Percentiles rank a stretch among this genome's conserved stretches.
phyloP scores from a whole-genome alignment of 2,329 filamentous ascomycete genomes.

The Trichoderma pleuroti region DNA sequence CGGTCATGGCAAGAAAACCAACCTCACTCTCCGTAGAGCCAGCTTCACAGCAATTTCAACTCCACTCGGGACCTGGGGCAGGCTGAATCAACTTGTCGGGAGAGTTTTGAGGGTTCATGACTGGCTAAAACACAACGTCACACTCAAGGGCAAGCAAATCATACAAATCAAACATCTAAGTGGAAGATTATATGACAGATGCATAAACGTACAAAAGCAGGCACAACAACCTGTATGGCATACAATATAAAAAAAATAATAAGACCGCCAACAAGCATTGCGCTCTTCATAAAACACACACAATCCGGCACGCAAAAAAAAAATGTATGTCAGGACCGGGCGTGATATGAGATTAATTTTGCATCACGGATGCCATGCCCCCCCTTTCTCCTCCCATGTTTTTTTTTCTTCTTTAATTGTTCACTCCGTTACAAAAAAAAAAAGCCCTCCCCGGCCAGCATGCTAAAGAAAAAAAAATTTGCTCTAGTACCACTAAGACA shows the following conservation, averaged over 20 bases:
- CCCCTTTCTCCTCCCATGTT: neutral
- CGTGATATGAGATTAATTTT: conserved; percentile 11
- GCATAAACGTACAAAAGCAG: conserved; percentile 9
- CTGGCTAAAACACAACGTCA: too few relatives aligned
- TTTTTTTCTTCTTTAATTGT: neutral
- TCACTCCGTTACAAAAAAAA: neutral
- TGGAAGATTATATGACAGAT: conserved; percentile 11
- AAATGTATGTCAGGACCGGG: neutral
- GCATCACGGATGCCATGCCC: neutral
- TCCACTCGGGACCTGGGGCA: too few relatives aligned
- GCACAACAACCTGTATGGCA: neutral
- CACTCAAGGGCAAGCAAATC: too few relatives aligned
- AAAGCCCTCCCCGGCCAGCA: neutral
- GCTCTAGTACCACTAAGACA: conserved; percentile 14
- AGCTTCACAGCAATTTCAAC: too few relatives aligned
- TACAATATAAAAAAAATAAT: neutral
- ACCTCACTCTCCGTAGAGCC: too few relatives aligned
- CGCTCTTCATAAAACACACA: neutral
- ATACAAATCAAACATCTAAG: conserved; percentile 7
- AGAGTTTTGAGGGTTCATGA: too few relatives aligned
- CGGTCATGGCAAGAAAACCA: too few relatives aligned
- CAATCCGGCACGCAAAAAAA: neutral
- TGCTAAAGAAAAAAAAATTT: neutral
- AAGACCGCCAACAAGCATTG: neutral
- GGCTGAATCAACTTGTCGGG: too few relatives aligned